phyloP scores from a whole-genome alignment of 2,329 filamentous ascomycete species.

The Trichoderma gracile region DNA sequence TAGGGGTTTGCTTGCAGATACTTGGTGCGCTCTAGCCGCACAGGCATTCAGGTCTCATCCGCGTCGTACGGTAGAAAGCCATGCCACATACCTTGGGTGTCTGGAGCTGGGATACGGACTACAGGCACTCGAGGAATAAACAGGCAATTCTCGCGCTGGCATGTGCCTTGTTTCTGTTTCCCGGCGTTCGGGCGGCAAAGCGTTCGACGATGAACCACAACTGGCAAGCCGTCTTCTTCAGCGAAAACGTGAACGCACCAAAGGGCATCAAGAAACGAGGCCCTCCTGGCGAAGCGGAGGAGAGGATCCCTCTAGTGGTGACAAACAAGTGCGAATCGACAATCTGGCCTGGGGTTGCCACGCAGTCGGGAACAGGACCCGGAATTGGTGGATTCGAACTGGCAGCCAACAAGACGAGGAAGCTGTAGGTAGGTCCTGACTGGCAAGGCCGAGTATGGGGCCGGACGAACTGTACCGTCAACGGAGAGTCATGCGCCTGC shows the following conservation, averaged over 20 bases:
- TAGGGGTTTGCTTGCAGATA: background rate
- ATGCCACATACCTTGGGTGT: constrained; percentile 2
- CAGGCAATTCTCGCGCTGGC: constrained; percentile 31
- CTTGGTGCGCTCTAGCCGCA: background rate
- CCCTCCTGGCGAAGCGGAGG: constrained; percentile 38
- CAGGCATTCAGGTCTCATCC: background rate
- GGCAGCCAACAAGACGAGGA: constrained; percentile 55
- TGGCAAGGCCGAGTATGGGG: constrained; percentile 86
- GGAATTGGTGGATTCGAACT: constrained; percentile 69
- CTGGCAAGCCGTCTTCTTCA: constrained; percentile 36
- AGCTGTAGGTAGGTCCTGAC: constrained; percentile 66
- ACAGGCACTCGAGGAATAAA: constrained; percentile 29
- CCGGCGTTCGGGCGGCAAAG: constrained; percentile 26
- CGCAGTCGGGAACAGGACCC: constrained; percentile 70
- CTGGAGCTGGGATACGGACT: background rate
- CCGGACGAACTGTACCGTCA: constrained; percentile 79
- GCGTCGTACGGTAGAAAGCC: background rate
- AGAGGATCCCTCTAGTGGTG: constrained; percentile 61
- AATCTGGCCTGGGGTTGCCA: constrained; percentile 75
- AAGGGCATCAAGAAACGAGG: constrained; percentile 34
- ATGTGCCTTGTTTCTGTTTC: constrained; percentile 29
- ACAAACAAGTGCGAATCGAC: constrained; percentile 71
- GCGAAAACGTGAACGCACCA: constrained; percentile 30
- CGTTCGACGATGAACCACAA: constrained; percentile 28
- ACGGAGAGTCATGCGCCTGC: constrained; percentile 67